Percentiles rank a stretch among this genome's conserved stretches.
phyloP scores from a whole-genome alignment of 108 stramenopile genomes.

The Nitzschia sp. region DNA sequence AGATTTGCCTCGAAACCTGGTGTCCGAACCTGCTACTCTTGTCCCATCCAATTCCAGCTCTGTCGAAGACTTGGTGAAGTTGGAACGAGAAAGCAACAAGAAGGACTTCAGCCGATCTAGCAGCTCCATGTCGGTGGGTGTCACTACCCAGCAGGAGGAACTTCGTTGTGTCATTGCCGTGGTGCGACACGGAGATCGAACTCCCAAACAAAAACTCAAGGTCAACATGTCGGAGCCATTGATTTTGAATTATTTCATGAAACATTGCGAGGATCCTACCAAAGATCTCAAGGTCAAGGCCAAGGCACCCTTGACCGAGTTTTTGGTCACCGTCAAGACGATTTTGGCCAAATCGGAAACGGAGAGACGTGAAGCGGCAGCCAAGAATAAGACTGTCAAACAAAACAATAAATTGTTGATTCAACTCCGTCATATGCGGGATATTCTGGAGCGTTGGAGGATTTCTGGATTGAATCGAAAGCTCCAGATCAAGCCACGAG shows the following conservation, averaged over 20 bases:
- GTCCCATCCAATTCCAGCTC: conserved; percentile 42
- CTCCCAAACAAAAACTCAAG: conserved; percentile 99
- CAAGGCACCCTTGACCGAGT: conserved; percentile 83
- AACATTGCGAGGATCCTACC: conserved; percentile 57
- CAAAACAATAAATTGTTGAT: conserved; percentile 49
- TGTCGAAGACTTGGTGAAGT: conserved; percentile 42
- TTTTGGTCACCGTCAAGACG: conserved; percentile 73
- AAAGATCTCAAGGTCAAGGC: conserved; percentile 95
- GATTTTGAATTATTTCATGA: conserved; percentile 78
- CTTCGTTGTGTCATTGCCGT: conserved; percentile 95
- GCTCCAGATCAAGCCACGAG: conserved; percentile 93
- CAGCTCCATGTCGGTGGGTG: conserved; percentile 1
- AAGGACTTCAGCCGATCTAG: conserved; percentile 4
- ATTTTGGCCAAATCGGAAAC: conserved; percentile 53
- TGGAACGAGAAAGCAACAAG: conserved; percentile 15
- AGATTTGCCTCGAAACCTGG: conserved; percentile 61
- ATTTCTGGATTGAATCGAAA: conserved; percentile 95
- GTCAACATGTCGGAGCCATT: conserved; percentile 79
- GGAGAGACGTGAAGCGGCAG: conserved; percentile 35
- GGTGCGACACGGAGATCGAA: conserved; percentile 95
- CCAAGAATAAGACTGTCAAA: conserved; percentile 27
- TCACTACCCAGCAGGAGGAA: conserved; percentile 75
- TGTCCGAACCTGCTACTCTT: conserved; percentile 66
- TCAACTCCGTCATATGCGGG: conserved; percentile 79
- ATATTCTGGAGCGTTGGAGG: conserved; percentile 89